phyloP scores from a whole-genome alignment of 345 rosid species.

The Gossypioides kirkii region DNA sequence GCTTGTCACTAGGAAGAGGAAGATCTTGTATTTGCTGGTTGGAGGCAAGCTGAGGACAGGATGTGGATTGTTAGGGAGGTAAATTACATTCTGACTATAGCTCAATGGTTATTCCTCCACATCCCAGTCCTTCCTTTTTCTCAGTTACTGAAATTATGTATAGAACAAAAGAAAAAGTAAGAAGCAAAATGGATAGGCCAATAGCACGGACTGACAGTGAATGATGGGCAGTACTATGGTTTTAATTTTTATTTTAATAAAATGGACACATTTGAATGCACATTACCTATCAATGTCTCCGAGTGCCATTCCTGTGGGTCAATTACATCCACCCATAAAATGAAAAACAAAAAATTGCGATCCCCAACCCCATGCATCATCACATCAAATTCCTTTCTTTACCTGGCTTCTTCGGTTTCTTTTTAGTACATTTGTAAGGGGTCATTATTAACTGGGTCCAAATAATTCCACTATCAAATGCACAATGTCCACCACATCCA shows the following conservation, averaged over 20 bases:
- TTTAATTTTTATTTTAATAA: too few relatives aligned
- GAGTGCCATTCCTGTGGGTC: too few relatives aligned
- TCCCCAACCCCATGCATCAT: not conserved
- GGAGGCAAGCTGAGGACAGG: constrained; percentile 48
- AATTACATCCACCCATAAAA: too few relatives aligned
- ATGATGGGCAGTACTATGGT: too few relatives aligned
- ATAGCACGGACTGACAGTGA: too few relatives aligned
- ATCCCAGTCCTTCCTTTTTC: too few relatives aligned
- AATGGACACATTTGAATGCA: too few relatives aligned
- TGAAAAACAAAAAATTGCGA: not conserved
- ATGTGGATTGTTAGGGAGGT: constrained; percentile 50
- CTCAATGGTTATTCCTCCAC: not conserved
- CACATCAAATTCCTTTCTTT: not conserved
- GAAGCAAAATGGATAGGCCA: too few relatives aligned
- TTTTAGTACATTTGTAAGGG: not conserved
- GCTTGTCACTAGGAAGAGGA: constrained; percentile 41
- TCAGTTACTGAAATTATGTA: too few relatives aligned
- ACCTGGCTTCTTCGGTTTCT: not conserved
- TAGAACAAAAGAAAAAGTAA: too few relatives aligned
- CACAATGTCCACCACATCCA: not conserved
- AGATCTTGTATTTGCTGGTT: constrained; percentile 47
- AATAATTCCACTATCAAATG: not conserved
- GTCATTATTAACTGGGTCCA: not conserved
- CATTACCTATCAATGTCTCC: too few relatives aligned
- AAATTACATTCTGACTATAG: not conserved